A percentile compares a stretch with the other conserved stretches of the same genome.
These are phyloP conservation scores for Blastobotrys terrestris DNA, from an alignment of 805 yeast genomes.

Conservation along the genomic window DNA sequence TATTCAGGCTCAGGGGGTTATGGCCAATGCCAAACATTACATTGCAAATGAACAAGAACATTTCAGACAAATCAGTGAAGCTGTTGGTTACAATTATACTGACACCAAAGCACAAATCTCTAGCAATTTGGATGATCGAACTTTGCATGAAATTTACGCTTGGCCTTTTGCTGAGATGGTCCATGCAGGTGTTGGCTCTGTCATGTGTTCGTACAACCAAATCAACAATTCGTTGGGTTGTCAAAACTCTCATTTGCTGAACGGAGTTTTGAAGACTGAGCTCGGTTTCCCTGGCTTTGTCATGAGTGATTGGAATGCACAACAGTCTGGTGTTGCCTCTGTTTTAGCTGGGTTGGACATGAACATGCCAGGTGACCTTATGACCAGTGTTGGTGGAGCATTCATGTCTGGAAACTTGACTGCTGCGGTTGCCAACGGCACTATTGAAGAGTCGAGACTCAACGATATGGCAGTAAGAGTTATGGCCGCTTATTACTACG, in stretches of 20 bases:
- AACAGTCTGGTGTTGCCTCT: slow-evolving; percentile 46
- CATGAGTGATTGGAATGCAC: slow-evolving; percentile 57
- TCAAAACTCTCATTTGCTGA: slow-evolving; percentile 49
- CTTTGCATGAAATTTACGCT: slow-evolving; percentile 52
- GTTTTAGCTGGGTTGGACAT: slow-evolving; percentile 55
- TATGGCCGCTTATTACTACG: slow-evolving; percentile 49
- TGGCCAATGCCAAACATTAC: slow-evolving; percentile 48
- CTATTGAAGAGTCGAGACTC: slow-evolving; percentile 46
- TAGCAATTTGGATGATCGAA: slow-evolving; percentile 50
- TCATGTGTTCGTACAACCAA: slow-evolving; percentile 53
- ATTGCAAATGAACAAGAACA: slow-evolving; percentile 54
- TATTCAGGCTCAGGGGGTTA: slow-evolving; percentile 49
- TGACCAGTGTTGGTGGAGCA: slow-evolving; percentile 39
- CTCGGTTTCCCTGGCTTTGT: slow-evolving; percentile 61
- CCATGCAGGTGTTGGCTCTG: slow-evolving; percentile 51
- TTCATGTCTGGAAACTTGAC: slow-evolving; percentile 57
- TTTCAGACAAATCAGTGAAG: slow-evolving; percentile 47
- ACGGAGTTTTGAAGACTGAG: slow-evolving; percentile 51
- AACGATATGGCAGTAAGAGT: slow-evolving; percentile 60
- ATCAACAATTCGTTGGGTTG: slow-evolving; percentile 53
- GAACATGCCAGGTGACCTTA: slow-evolving; percentile 61
- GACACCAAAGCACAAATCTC: slow-evolving; percentile 37
- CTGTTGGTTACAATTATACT: slow-evolving; percentile 33
- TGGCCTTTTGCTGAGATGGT: slow-evolving; percentile 65
- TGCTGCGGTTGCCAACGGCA: slow-evolving; percentile 48